Evolutionary conservation across 106 monocot species (phyloP), one percentile per base, ranked within the genome.

Genomic region (Dendrobium officinale): DNA sequence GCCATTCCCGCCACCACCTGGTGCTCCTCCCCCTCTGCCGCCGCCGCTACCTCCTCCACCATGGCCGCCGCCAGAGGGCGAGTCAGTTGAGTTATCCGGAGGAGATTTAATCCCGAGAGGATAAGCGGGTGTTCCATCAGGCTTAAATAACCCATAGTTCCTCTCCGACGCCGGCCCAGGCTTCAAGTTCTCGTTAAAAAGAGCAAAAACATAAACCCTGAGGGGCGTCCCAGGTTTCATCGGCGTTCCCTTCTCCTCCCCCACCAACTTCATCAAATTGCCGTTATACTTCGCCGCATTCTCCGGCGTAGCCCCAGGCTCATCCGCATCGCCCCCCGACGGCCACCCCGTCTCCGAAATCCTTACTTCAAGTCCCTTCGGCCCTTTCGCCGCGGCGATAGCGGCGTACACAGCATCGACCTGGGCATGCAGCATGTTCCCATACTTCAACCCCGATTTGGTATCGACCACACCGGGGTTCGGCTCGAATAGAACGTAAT

Each of bases 231-330:
- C 20, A 19, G 83, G 83, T 7, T 55, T 55, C 78, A 74, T 31
- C 7, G 78, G 83, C 43, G 83, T 83, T 24, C 83, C 83, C 67
- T 83, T 83, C 27, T 51, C n/a, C 42, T 58, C 55, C 78, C 54
- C 56, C 8, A 83, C 43, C 78, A 83, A 29, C 59, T 45, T 83
- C 73, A 83, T 73, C 78, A 83, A 72, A 42, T 83, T 83, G 6
- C 83, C 83, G 6, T 83, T 83, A n/a, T 83, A 83, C 78, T 83
- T 83, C 5, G 83, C 83, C 73, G 78, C 83, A 59, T 83, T 83
- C 78, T 78, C 83, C 58, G 72, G 83, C 55, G 78, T 78, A 16
- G 83, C 83, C 18, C 78, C 83, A 4, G 37, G 48, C 78, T 83
- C 83, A 51, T 79, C 83, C 22, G 24, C 56, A 40, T 79, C 83